These are phyloP conservation scores for Diaporthe destruens DNA, from an alignment of 2,329 filamentous ascomycete species.

Conservation along the genomic window DNA sequence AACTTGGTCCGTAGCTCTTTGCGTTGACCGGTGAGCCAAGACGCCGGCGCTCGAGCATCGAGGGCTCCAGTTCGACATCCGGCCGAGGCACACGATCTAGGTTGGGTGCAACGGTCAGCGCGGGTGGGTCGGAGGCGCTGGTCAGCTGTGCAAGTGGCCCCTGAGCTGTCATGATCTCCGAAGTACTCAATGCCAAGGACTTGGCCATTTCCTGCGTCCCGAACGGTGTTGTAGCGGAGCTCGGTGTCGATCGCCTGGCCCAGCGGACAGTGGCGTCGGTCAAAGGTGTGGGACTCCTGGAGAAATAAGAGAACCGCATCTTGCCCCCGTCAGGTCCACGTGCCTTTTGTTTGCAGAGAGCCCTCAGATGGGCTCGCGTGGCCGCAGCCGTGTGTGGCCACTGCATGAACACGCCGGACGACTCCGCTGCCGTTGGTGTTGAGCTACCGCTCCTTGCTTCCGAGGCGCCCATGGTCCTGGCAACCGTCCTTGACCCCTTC, in stretches of 20 bases:
- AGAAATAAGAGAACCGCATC: conserved; percentile 57
- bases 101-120: conserved; percentile 43
- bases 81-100: conserved; percentile 35
- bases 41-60: conserved; percentile 51
- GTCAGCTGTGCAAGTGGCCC: conserved; percentile 72
- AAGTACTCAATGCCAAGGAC: conserved; percentile 72
- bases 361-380: conserved; percentile 72
- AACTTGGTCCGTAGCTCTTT: conserved; percentile 73
- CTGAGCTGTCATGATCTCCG: conserved; percentile 73
- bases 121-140: conserved; percentile 52
- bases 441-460: conserved; percentile 63
- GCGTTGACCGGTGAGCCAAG: conserved; percentile 69
- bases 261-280: conserved; percentile 63
- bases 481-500: conserved; percentile 68
- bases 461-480: conserved; percentile 41
- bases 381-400: conserved; percentile 76
- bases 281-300: conserved; percentile 69
- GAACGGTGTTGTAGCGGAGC: conserved; percentile 63
- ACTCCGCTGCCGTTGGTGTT: conserved; percentile 66
- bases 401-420: conserved; percentile 63
- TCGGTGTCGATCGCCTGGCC: conserved; percentile 62
- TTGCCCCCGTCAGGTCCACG: conserved; percentile 56
- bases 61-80: conserved; percentile 46
- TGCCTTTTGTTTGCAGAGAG: conserved; percentile 71
- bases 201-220: conserved; percentile 72